Base-by-base conservation (phyloP, 176 grass and related monocot genomes). In the Carex pumila region DNA sequence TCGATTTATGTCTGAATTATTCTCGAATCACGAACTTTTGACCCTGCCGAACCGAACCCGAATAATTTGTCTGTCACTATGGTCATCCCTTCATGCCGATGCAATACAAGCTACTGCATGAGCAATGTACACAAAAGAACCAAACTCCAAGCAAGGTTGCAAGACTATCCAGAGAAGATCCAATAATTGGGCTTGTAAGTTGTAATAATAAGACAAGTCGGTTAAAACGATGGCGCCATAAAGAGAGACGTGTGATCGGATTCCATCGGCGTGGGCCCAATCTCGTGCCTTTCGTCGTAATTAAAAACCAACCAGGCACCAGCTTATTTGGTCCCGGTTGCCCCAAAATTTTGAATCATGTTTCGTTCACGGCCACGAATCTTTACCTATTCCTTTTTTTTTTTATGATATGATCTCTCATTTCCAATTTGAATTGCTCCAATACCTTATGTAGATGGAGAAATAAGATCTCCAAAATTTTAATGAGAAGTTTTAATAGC, bases 261-360 rank as follows among this genome's bases (percentile, higher is more conserved):
- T 68, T 83, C 21, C 61, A 68, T 67, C 49, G 0, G 65, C 10
- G 80, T 83, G 80, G 80, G 62, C 5, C 80, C 80, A 83, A 83
- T 83, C 80, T 83, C 80, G 80, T 83, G 80, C 62, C 22, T 83
- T 68, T 66, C 80, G 54, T 68, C 9, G 22, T 52, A 62, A 83
- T 52, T 83, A 83, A 68, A 83, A 30, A 82, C 79, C 32, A 59
- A 4, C 79, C n/a, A n/a, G n/a, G n/a, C n/a, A n/a, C n/a, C 50
- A 18, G 32, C 80, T 17, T 68, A 83, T 12, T 18, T 34, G 73
- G 73, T 78, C 73, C 73, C 73, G 25, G 6, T 75, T 83, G 61
- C 80, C 41, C 80, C 61, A 83, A 83, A 68, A 8, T 32, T 83
- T 83, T 54, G 12, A 62, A 82, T 31, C 59, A 53, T 61, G 54